Evolutionary conservation across 208 protist species (phyloP), one percentile per base, ranked within the genome.

Genomic region (Naegleria fowleri): DNA sequence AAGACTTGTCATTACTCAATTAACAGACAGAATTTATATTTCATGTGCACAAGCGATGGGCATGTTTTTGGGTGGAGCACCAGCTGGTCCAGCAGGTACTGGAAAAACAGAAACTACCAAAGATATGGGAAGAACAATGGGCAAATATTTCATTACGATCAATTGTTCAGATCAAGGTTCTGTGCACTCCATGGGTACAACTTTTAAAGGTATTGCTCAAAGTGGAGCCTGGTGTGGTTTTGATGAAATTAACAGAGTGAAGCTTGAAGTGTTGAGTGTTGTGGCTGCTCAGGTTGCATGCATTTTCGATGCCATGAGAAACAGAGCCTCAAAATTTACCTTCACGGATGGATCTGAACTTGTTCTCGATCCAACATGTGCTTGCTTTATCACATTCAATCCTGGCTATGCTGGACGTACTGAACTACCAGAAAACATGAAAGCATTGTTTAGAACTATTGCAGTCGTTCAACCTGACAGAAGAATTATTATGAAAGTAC

Each of bases 51-150:
- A 94, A 83, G 92, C 92, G 5, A 88, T 93, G 43, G 95, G 94
- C 76, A 95, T 98, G 94, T 96, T 90, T 90, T 92, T 97, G 11
- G 96, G 96, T 75, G 96, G 96, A 55, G 94, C 95, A 48, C 95
- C 96, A 7, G 94, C 95, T 40, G 96, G 96, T 29, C 97, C 96
- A 38, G 96, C 96, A 40, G 97, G 96, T 33, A 98, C 96, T 52
- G 96, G 96, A 41, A 98, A 98, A 94, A 98, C 96, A 19, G 97
- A 98, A 91, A 98, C 97, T 36, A 94, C 95, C 33, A 98, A 98
- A 92, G 97, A 98, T 93, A 92, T 98, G 92, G 97, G 95, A 36
- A 94, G 95, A 51, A 90, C 95, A 33, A 89, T 97, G 11, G 97
- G 96, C 84, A 97, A 95, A 79, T 97, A 94, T 90, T 94, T 97